Conservation (phyloP, 2,329 filamentous ascomycete genomes). For the Trichoderma arundinaceum region DNA sequence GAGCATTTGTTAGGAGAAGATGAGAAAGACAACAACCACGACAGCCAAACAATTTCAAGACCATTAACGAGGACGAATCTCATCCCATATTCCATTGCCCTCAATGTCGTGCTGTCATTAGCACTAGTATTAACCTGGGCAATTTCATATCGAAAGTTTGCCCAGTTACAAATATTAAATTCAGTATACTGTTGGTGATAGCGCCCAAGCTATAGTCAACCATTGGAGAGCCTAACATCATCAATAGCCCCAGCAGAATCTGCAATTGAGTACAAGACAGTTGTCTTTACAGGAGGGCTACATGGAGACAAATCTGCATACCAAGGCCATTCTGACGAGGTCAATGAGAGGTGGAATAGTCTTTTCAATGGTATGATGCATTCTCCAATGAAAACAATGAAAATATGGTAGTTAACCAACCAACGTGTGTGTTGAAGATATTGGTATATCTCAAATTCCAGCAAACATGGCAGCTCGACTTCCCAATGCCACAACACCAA, state of each 20-base stretch:
- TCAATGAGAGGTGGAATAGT: conserved; percentile 61
- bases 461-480: conserved; percentile 58
- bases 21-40: not conserved
- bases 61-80: not conserved
- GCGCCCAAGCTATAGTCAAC: not conserved
- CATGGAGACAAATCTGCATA: conserved; percentile 55
- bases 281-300: conserved; percentile 54
- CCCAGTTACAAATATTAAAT: not conserved
- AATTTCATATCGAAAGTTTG: not conserved
- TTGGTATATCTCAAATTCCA: conserved; percentile 64
- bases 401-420: not conserved
- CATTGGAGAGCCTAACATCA: not conserved
- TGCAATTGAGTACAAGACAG: conserved; percentile 55
- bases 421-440: conserved; percentile 36
- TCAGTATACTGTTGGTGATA: not conserved
- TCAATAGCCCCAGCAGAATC: conserved; percentile 52
- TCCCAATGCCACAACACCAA: conserved; percentile 57
- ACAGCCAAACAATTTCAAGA: not conserved
- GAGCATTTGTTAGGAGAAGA: not conserved
- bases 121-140: conserved; percentile 5
- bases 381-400: not conserved
- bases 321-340: conserved; percentile 59
- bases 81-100: not conserved
- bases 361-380: conserved; percentile 45
- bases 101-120: conserved; percentile 10